Evolutionary conservation across 208 protist species (phyloP), one percentile per base, ranked within the genome.

Genomic region (Angomonas ambiguus): DNA sequence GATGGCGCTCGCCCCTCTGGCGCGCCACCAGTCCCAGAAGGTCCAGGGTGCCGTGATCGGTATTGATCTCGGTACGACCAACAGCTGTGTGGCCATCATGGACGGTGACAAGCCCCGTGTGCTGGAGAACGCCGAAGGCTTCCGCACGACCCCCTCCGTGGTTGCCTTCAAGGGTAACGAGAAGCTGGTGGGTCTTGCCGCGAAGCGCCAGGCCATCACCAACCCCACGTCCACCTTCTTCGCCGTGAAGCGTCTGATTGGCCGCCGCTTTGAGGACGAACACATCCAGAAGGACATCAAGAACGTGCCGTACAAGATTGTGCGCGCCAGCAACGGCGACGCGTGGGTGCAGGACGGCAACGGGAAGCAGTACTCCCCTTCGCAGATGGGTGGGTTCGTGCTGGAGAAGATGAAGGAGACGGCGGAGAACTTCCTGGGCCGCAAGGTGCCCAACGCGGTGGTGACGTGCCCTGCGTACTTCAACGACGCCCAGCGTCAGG

Each of bases 381-480:
- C 92, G 33, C 94, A 94, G 76, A 55, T 94, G 8, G 69, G 81
- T 53, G 80, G 78, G 28, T 80, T 92, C 16, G 82, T 92, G 55
- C 81, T 94, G 58, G 71, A 77, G 70, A 94, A 94, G 79, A 94
- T 94, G 88, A 94, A 90, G 79, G 74, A 78, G 64, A 78, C 67
- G n/a, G 72, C 72, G n/a, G 72, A 78, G 64, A 65, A 33, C 35
- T 73, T 69, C 72, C 58, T 72, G 31, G 65, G 48, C n/a, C 58
- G 58, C 56, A 72, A 77, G 62, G 72, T 77, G 56, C 73, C 28
- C 68, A 74, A 97, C 45, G 97, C 97, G 13, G 92, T 99, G 11
- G 86, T 99, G 57, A 99, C 97, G 8, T 95, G 88, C 69, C 95
- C 94, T 49, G 97, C 98, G 51, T 99, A 99, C 85, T 99, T 99